phyloP scores from a whole-genome alignment of 495 filamentous ascomycete species.

The Penicillium pancosmium region DNA sequence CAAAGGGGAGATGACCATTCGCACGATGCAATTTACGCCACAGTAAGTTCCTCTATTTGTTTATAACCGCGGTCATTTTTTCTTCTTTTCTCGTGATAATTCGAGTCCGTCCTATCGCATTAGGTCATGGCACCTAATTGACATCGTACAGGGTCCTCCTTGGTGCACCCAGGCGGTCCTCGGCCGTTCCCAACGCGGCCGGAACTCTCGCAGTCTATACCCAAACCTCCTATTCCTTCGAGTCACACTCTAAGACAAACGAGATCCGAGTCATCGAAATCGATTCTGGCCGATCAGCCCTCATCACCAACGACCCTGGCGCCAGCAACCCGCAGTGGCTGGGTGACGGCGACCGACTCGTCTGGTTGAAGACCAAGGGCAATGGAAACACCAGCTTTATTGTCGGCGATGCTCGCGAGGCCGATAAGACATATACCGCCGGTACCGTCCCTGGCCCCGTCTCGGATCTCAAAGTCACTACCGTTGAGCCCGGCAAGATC shows the following conservation, averaged over 20 bases:
- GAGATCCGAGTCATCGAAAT: constrained; percentile 80
- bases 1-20: constrained; percentile 59
- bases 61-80: too few species aligned
- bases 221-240: constrained; percentile 80
- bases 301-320: constrained; percentile 65
- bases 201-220: constrained; percentile 74
- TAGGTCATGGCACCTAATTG: constrained; percentile 11
- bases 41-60: constrained; percentile 46
- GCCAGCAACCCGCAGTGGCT: constrained; percentile 79
- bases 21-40: constrained; percentile 71
- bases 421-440: constrained; percentile 60
- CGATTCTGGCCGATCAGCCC: constrained; percentile 62
- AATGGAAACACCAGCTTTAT: constrained; percentile 69
- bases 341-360: constrained; percentile 59
- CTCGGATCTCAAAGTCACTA: constrained; percentile 72
- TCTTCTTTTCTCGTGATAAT: too few species aligned
- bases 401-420: constrained; percentile 57
- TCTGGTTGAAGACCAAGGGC: constrained; percentile 66
- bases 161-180: constrained; percentile 77
- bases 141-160: constrained; percentile 63
- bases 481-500: constrained; percentile 61
- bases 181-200: constrained; percentile 71
- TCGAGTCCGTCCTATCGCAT: too few species aligned
- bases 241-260: constrained; percentile 70
- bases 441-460: constrained; percentile 67